Evolutionary conservation across 345 rosid species (phyloP).

Genomic region (Syzygium aqueum): DNA sequence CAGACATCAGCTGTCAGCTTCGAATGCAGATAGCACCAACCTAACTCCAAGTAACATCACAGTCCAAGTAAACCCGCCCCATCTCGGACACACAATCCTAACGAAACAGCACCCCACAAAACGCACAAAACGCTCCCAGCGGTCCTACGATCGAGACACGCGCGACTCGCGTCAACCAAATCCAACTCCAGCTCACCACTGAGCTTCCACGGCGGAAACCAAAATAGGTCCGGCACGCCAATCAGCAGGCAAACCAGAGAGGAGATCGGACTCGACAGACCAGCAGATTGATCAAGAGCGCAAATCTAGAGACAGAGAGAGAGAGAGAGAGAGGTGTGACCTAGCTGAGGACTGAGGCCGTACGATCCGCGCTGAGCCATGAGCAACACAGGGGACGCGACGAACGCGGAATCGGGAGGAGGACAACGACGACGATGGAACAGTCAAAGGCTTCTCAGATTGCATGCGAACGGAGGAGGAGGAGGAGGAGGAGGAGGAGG

Average conservation of each 20-base stretch:
- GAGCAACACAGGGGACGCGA: not conserved
- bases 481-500: not conserved
- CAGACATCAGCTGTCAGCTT: not conserved
- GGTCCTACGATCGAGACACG: not conserved
- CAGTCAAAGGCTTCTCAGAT: not conserved
- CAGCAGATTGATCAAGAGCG: not conserved
- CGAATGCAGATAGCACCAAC: not conserved
- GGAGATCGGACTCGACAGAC: not conserved
- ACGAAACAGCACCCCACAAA: not conserved
- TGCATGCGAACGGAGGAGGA: not conserved
- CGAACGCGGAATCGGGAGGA: not conserved
- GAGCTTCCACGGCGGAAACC: not conserved
- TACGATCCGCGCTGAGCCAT: constrained; percentile 16
- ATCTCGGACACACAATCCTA: not conserved
- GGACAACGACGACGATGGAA: not conserved
- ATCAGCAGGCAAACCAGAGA: not conserved
- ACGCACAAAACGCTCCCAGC: not conserved
- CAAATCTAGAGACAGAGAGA: not conserved
- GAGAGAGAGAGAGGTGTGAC: not conserved
- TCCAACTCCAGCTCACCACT: not conserved
- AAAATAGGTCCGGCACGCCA: not conserved
- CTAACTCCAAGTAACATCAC: not conserved
- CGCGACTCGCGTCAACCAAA: not conserved
- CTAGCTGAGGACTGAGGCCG: constrained; percentile 15
- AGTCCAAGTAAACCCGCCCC: not conserved